Percentiles rank a stretch among this genome's conserved stretches.
These are phyloP conservation scores for Willaertia magna DNA, from an alignment of 208 protist genomes.

Conservation along the genomic window DNA sequence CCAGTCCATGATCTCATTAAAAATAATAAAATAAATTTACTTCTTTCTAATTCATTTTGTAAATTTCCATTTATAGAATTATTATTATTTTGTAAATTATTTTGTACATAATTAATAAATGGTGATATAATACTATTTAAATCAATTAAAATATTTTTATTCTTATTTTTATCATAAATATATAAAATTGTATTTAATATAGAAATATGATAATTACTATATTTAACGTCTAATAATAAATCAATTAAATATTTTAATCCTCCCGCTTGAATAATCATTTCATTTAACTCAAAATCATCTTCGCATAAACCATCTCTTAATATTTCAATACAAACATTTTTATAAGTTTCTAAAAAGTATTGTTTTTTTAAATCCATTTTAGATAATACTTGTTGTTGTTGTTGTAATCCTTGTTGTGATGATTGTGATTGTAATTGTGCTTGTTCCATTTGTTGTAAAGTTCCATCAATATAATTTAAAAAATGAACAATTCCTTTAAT, in stretches of 20 bases:
- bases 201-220: background rate
- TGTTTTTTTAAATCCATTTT: background rate
- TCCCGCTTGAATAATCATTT: background rate
- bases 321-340: background rate
- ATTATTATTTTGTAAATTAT: background rate
- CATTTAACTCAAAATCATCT: background rate
- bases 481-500: background rate
- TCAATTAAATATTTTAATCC: background rate
- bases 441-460: background rate
- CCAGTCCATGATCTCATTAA: background rate
- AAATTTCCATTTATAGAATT: background rate
- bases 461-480: constrained; percentile 1
- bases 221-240: background rate
- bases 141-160: background rate
- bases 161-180: background rate
- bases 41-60: background rate
- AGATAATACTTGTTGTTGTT: background rate
- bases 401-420: too few relatives aligned
- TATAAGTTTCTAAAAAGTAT: background rate
- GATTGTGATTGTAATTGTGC: background rate
- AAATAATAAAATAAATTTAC: background rate
- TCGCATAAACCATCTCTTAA: background rate
- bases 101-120: background rate
- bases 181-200: background rate
- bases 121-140: background rate